Evolutionary conservation across 208 protist species (phyloP), one percentile per base, ranked within the genome.

Genomic region (Leishmania major): DNA sequence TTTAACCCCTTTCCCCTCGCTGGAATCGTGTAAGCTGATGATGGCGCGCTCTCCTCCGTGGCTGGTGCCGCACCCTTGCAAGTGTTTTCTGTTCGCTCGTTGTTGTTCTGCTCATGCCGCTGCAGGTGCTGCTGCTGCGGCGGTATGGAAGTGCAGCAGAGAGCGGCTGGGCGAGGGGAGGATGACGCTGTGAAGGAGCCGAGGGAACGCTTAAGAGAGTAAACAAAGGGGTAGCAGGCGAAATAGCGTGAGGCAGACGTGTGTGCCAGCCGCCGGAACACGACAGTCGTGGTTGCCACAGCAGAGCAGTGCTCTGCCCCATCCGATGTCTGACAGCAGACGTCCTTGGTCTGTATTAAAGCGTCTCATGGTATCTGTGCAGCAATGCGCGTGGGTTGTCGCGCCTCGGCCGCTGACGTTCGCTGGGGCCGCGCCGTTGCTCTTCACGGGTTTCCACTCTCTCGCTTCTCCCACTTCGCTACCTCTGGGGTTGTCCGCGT

Each of bases 1-100:
- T 25, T 17, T 51, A 2, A 72, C 13, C 7, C 7, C 3, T 11
- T 8, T 15, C 62, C 31, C 31, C 31, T 40, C 31, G 62, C 35
- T 19, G 28, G 70, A 51, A 31, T 43, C 45, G 66, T 73, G 22
- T 74, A 80, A 80, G 45, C 35, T 80, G 72, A 74, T 64, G 28
- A 37, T 66, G 47, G 47, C 45, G 43, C 45, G 25, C 72, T 72
- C 45, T 72, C 51, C 13, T 28, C 25, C 37, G 22, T 57, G n/a
- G 19, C 60, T 28, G 40, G 35, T 11, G 67, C 40, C 11, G 37
- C 31, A 15, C 67, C 35, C 22, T 49, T 49, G 40, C 64, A 35
- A 13, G 4, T 4, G 45, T 17, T n/a, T 0, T 22, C 6, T 8
- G 66, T 0, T n/a, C 62, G 6, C 62, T 7, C n/a, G 4, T 47